Conservation (phyloP, 2,329 filamentous ascomycete genomes). For the Fusarium succisae region DNA sequence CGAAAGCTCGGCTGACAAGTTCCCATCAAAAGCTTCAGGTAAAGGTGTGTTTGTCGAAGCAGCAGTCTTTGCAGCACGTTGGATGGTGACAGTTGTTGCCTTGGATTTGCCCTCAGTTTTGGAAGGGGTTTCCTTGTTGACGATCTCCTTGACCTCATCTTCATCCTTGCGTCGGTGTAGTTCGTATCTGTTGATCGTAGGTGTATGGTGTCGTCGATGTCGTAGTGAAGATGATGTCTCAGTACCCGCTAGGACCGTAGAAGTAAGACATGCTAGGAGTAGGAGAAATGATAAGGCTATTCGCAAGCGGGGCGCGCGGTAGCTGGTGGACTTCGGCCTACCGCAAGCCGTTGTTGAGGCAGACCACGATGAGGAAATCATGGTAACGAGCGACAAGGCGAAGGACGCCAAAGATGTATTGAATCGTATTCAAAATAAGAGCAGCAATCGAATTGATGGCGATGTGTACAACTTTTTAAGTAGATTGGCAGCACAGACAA, state of each 20-base stretch:
- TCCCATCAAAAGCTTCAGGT: constrained; percentile 69
- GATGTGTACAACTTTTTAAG: constrained; percentile 8
- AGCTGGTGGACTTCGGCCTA: not conserved
- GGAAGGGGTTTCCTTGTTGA: constrained; percentile 22
- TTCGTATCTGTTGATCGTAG: constrained; percentile 11
- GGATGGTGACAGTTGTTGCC: constrained; percentile 37
- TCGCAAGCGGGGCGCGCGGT: constrained; percentile 21
- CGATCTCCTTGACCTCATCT: constrained; percentile 19
- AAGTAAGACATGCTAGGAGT: constrained; percentile 38
- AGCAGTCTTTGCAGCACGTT: constrained; percentile 31
- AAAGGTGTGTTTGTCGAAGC: constrained; percentile 59
- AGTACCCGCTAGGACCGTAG: constrained; percentile 26
- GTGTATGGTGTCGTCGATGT: constrained; percentile 14
- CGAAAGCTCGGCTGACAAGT: constrained; percentile 70
- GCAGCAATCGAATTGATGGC: not conserved
- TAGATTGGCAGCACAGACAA: constrained; percentile 21
- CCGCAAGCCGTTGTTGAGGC: constrained; percentile 1
- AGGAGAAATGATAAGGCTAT: constrained; percentile 26
- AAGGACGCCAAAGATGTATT: constrained; percentile 9
- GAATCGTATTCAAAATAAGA: not conserved
- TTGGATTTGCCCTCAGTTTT: constrained; percentile 31
- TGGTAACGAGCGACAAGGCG: constrained; percentile 33
- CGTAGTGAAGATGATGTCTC: constrained; percentile 30
- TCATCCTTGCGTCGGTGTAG: constrained; percentile 30
- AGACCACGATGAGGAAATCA: constrained; percentile 22